Evolutionary conservation across 176 grass and related monocot species (phyloP).

Genomic region (Phyllostachys edulis): DNA sequence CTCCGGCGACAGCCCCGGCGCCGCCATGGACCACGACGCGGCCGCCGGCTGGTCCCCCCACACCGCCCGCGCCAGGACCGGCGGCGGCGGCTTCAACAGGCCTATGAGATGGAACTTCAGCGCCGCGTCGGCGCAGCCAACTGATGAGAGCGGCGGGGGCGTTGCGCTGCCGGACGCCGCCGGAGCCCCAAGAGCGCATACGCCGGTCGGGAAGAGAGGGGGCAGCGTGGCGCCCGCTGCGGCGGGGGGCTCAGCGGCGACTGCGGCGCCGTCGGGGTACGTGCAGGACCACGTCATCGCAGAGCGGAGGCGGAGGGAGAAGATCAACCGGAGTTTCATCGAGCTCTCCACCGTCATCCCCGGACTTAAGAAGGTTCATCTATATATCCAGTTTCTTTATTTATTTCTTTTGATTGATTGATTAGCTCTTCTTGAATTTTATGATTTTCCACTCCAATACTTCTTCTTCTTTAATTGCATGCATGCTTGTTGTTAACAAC

Average conservation of each 20-base stretch:
- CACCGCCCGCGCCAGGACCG: conserved; percentile 12
- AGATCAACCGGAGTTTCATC: conserved; percentile 75
- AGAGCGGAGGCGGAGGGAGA: conserved; percentile 70
- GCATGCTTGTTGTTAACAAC: conserved; percentile 6
- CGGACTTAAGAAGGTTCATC: conserved; percentile 67
- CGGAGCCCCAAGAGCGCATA: background rate
- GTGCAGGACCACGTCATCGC: conserved; percentile 80
- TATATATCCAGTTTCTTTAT: background rate
- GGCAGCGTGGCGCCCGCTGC: background rate
- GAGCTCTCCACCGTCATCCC: conserved; percentile 85
- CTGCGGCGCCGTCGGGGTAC: background rate
- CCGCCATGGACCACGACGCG: conserved; percentile 26
- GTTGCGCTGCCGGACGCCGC: background rate
- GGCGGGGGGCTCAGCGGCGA: too few relatives aligned
- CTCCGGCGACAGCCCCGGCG: conserved; percentile 42
- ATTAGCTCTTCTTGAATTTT: background rate
- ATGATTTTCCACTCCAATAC: background rate
- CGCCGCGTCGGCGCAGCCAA: conserved; percentile 29
- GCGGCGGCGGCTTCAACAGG: background rate
- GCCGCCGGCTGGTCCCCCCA: conserved; percentile 37
- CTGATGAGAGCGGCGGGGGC: background rate
- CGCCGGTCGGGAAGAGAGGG: conserved; percentile 11
- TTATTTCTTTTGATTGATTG: background rate
- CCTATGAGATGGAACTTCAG: conserved; percentile 57
- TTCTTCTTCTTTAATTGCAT: conserved; percentile 9